Evolutionary conservation across 768 basidiomycete genomes (phyloP), one percentile per base, ranked within the genome.

Genomic region (Rhodosporidiobolus odoratus): DNA sequence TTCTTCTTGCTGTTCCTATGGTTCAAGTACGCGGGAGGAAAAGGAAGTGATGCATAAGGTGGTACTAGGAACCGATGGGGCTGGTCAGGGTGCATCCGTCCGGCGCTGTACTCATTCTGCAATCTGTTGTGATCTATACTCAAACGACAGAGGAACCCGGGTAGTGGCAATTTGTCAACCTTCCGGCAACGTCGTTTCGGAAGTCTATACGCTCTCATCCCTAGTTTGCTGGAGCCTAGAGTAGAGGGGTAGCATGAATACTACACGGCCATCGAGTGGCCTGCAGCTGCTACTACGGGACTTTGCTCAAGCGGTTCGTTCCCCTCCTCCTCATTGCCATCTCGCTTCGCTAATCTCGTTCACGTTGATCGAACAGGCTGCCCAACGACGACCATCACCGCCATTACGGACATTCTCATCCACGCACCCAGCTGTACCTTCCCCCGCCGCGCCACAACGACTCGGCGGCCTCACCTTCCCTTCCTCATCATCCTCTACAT

Each of bases 271-370:
- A 63, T 4, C 43, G 23, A 59, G 59, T 2, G 69, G 69, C 0
- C 58, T 70, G 0, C 45, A 56, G 45, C 32, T 59, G 23, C 34
- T 65, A 17, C 59, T 70, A 15, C 32, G 47, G 23, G 69, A 70
- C 35, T 34, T 70, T 21, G 63, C 69, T 13, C 64, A 70, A 12
- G 63, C 65, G 13, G 69, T 62, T 34, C 53, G 69, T 52, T 30
- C 23, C 32, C 38, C 37, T 12, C n/a, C 7, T 7, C 52, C 3
- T 27, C 4, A 21, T 27, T 27, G 59, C 27, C 25, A 34, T 2
- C 9, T 15, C 10, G 10, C 12, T 13, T 50, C 15, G 34, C 34
- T 48, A 17, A 52, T 30, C n/a, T 23, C 48, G 45, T 10, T 4
- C n/a, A 15, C 17, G 37, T n/a, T 3, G 25, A 15, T 9, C 27